Evolutionary conservation across 495 filamentous ascomycete genomes (phyloP).

Genomic region (Aspergillus haitiensis): DNA sequence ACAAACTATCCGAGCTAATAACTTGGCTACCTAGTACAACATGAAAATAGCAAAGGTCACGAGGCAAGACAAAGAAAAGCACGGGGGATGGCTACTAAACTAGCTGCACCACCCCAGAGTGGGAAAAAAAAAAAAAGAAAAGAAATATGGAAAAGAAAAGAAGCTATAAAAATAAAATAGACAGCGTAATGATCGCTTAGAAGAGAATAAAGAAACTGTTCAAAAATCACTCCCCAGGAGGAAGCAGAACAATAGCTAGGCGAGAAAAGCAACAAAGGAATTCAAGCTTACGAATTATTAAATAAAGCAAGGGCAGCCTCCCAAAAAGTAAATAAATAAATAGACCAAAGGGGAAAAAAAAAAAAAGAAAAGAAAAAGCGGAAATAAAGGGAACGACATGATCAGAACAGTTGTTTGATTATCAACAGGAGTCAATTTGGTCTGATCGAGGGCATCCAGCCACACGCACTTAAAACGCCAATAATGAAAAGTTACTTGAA

Average conservation of each 20-base stretch:
- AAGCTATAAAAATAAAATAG: not conserved
- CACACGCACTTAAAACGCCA: conserved; percentile 15
- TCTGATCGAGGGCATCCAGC: not conserved
- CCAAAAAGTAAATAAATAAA: too few species aligned
- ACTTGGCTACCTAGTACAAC: too few species aligned
- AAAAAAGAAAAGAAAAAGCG: conserved; percentile 5
- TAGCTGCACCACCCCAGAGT: not conserved
- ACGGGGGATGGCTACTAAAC: too few species aligned
- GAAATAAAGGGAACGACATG: conserved; percentile 5
- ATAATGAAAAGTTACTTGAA: conserved; percentile 3
- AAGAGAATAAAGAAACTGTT: not conserved
- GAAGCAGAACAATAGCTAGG: not conserved
- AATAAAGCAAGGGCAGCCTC: too few species aligned
- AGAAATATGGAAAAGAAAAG: not conserved
- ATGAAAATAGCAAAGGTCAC: too few species aligned
- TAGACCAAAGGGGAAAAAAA: not conserved
- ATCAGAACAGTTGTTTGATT: not conserved
- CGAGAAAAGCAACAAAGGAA: not conserved
- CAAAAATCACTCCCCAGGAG: not conserved
- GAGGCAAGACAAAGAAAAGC: too few species aligned
- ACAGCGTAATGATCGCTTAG: not conserved
- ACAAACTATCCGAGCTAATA: too few species aligned
- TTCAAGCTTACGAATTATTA: not conserved
- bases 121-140: not conserved
- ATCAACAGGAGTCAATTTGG: not conserved